A percentile compares a stretch with the other conserved stretches of the same genome.
Conservation (phyloP, 2,329 filamentous ascomycete genomes). For the Phoma sp. region DNA sequence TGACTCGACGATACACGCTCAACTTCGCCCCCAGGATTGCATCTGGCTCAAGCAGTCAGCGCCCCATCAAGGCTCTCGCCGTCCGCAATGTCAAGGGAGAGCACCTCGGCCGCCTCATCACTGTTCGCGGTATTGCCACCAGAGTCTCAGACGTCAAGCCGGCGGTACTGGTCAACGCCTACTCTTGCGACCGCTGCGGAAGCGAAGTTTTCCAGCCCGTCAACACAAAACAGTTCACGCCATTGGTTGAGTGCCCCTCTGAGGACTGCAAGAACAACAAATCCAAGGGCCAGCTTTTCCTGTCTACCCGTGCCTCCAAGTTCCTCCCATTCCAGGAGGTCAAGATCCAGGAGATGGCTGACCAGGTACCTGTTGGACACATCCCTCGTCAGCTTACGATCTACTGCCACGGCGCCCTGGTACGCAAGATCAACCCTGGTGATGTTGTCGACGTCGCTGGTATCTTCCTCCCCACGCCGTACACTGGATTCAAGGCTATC, state of each 20-base stretch:
- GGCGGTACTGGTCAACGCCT: conserved; percentile 95
- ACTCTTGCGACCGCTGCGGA: conserved; percentile 95
- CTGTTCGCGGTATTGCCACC: conserved; percentile 90
- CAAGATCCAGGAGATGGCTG: conserved; percentile 99
- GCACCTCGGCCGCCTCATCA: conserved; percentile 91
- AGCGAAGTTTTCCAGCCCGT: conserved; percentile 98
- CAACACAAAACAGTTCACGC: conserved; percentile 87
- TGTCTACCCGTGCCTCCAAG: conserved; percentile 94
- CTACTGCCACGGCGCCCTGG: conserved; percentile 84
- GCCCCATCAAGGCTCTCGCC: conserved; percentile 71
- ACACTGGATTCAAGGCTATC: conserved; percentile 99
- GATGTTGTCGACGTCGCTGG: conserved; percentile 93
- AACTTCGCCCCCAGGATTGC: conserved; percentile 93
- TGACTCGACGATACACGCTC: conserved; percentile 91
- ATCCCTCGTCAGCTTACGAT: conserved; percentile 92
- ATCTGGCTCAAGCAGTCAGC: conserved; percentile 67
- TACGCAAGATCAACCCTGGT: conserved; percentile 87
- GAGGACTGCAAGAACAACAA: conserved; percentile 90
- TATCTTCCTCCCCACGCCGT: conserved; percentile 95
- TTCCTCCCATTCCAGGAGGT: conserved; percentile 98
- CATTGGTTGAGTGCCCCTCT: conserved; percentile 85
- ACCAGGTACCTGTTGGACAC: conserved; percentile 97
- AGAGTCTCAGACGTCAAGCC: conserved; percentile 98
- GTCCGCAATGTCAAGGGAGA: conserved; percentile 92
- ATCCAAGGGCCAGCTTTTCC: conserved; percentile 88